Evolutionary conservation across 331 rosid species (phyloP), one percentile per base, ranked within the genome.

Genomic region (Quercus phellos): DNA sequence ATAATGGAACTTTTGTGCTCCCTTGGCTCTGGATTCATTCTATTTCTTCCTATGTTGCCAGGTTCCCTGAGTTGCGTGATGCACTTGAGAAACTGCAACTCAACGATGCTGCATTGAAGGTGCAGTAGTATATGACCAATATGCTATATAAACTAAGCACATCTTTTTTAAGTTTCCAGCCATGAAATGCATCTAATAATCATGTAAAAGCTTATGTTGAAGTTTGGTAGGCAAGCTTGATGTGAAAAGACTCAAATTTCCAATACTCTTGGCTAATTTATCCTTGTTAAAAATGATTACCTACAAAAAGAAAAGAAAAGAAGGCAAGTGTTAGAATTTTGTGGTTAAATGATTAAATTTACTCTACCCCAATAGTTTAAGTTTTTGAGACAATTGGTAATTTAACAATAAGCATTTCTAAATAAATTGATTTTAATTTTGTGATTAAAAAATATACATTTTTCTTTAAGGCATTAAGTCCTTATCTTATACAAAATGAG

Each of bases 21-120:
- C 12, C 7, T 2, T 83, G 64, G 72, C 46, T 51, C 74, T 51
- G 42, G 74, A 51, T 50, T 80, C 69, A 77, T 77, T 79, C 32
- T 26, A 74, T 68, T 73, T 34, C 70, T 16, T 64, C 55, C 5
- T 55, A 72, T 60, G 51, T 75, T 78, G 78, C 67, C 89, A 92
- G 97, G 82, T 94, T 92, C 74, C 89, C 98, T 27, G 98, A 92
- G 22, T 79, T 94, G 77, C 96, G 98, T 58, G 98, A 90, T 87
- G 97, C 97, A 38, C 97, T 94, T 32, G 97, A 94, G 88, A 94
- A 94, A 83, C 92, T 94, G 80, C 98, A 94, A 83, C 96, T 94
- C 35, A 94, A 94, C 69, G 98, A 94, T 88, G 97, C 97, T 78
- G 97, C 98, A 54, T 81, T 92, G 79, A 92, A 94, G 97, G 97